Evolutionary conservation across 257 asterid species (phyloP).

Genomic region (Solanum raphanifolium): DNA sequence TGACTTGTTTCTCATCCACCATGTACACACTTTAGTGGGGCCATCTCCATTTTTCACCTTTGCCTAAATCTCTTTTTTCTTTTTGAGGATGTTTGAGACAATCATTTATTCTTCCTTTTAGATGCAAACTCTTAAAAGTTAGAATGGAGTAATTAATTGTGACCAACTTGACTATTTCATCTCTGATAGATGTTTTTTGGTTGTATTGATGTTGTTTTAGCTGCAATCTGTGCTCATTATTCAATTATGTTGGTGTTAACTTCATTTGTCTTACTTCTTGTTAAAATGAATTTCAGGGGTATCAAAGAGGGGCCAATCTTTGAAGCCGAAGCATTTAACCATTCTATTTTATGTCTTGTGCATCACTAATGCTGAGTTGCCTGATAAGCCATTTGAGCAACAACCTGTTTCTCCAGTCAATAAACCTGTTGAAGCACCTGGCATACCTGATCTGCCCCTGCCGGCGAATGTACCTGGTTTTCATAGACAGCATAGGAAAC

Average conservation of each 20-base stretch:
- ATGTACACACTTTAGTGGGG: not conserved
- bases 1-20: not conserved
- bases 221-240: not conserved
- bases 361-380: constrained; percentile 28
- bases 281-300: constrained; percentile 34
- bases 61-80: not conserved
- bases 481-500: constrained; percentile 21
- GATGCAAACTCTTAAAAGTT: not conserved
- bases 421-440: constrained; percentile 16
- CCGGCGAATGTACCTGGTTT: constrained; percentile 23
- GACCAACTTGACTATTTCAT: not conserved
- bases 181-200: not conserved
- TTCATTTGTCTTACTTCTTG: not conserved
- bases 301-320: constrained; percentile 27
- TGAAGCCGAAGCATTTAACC: constrained; percentile 30
- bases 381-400: constrained; percentile 18
- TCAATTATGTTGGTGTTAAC: not conserved
- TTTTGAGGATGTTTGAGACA: not conserved
- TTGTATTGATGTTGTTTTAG: not conserved
- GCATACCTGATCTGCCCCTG: constrained; percentile 30
- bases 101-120: not conserved
- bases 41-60: not conserved
- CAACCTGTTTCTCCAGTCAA: constrained; percentile 24
- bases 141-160: not conserved
- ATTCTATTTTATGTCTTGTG: constrained; percentile 31